Percentiles rank a stretch among this genome's conserved stretches.
phyloP scores from a whole-genome alignment of 1,284 basidiomycete species.

The Peniophora sp. region DNA sequence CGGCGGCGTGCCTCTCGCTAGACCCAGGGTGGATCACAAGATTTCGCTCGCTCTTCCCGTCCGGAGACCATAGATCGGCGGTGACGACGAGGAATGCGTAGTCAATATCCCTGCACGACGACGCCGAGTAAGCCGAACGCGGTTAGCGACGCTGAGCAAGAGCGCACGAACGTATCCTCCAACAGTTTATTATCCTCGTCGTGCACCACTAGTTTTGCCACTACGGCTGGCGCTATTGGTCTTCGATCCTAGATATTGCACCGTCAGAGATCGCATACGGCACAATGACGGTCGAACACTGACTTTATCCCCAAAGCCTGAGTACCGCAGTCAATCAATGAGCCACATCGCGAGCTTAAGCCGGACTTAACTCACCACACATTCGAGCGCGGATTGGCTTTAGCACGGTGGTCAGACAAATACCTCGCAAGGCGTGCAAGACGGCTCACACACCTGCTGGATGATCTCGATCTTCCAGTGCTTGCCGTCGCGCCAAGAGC shows the following conservation, averaged over 20 bases:
- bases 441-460: conserved; percentile 37
- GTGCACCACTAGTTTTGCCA: conserved; percentile 71
- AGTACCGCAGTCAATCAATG: background rate
- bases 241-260: conserved; percentile 64
- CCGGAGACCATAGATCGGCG: conserved; percentile 82
- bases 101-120: conserved; percentile 61
- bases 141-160: conserved; percentile 1
- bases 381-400: conserved; percentile 84
- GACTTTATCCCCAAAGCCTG: conserved; percentile 85
- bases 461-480: background rate
- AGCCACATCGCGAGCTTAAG: background rate
- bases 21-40: conserved; percentile 80
- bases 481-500: conserved; percentile 26
- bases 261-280: conserved; percentile 7
- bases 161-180: conserved; percentile 62
- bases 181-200: conserved; percentile 61
- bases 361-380: conserved; percentile 40
- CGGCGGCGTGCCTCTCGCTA: conserved; percentile 58
- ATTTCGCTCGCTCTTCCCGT: conserved; percentile 75
- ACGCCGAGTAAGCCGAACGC: conserved; percentile 7
- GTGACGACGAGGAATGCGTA: conserved; percentile 82
- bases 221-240: conserved; percentile 83
- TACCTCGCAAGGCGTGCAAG: background rate
- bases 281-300: conserved; percentile 13
- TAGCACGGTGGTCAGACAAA: background rate